Evolutionary conservation across 805 yeast genomes (phyloP).

Genomic region (Ogataea paradorogensis): DNA sequence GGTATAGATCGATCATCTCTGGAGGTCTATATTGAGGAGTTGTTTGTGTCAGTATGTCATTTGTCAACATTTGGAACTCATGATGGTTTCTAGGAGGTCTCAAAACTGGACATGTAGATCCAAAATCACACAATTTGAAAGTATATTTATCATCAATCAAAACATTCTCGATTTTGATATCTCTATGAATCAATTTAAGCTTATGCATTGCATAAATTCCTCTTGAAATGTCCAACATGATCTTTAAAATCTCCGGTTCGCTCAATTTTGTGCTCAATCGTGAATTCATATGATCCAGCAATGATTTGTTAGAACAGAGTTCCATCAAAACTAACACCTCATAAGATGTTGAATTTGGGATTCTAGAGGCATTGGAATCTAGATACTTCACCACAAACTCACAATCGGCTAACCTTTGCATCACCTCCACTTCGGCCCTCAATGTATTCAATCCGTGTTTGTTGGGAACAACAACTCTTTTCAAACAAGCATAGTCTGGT

Average conservation of each 20-base stretch:
- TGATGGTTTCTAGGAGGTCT: constrained; percentile 73
- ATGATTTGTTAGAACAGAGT: constrained; percentile 80
- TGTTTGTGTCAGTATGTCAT: constrained; percentile 85
- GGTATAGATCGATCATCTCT: constrained; percentile 88
- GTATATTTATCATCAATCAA: constrained; percentile 65
- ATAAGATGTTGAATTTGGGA: constrained; percentile 48
- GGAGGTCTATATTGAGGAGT: constrained; percentile 96
- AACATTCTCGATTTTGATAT: constrained; percentile 92
- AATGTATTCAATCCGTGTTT: constrained; percentile 63
- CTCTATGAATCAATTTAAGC: constrained; percentile 79
- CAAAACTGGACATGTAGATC: constrained; percentile 72
- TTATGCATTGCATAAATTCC: constrained; percentile 88
- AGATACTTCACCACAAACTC: constrained; percentile 63
- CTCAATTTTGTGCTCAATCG: constrained; percentile 73
- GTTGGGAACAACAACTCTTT: constrained; percentile 70
- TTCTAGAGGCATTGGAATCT: constrained; percentile 73
- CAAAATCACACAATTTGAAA: constrained; percentile 91
- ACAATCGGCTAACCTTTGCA: constrained; percentile 59
- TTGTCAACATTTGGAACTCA: constrained; percentile 72
- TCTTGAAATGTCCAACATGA: constrained; percentile 75
- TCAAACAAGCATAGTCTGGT: constrained; percentile 61
- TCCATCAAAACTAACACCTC: constrained; percentile 94
- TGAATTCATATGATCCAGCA: constrained; percentile 88
- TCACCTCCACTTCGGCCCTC: constrained; percentile 75
- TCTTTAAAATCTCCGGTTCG: constrained; percentile 74